phyloP scores from a whole-genome alignment of 257 asterid genomes.

The Scutellaria minor region DNA sequence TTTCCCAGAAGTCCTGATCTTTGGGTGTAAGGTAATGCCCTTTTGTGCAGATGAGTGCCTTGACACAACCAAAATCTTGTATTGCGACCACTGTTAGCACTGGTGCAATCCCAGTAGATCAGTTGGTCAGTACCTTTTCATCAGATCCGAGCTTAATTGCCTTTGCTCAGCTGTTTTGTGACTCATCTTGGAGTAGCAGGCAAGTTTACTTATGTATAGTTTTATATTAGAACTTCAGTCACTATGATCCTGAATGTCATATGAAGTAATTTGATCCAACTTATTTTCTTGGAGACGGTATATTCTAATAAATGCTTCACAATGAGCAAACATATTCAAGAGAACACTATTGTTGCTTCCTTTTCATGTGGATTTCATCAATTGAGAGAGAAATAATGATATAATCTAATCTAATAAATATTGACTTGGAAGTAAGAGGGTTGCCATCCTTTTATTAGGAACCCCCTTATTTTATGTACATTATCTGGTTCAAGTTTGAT shows the following conservation, averaged over 20 bases:
- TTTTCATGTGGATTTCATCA: neutral
- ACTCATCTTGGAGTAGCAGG: constrained; percentile 79
- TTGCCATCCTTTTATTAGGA: neutral
- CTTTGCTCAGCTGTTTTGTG: constrained; percentile 89
- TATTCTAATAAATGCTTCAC: neutral
- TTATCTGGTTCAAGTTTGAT: constrained; percentile 6
- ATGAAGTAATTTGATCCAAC: neutral
- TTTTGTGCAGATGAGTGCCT: constrained; percentile 70
- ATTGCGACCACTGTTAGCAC: constrained; percentile 43
- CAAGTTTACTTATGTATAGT: constrained; percentile 39
- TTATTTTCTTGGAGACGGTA: neutral
- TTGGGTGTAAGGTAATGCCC: constrained; percentile 33
- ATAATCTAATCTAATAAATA: neutral
- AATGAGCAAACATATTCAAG: neutral
- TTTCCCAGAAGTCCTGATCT: constrained; percentile 27
- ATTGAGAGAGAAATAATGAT: neutral
- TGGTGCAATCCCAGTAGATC: constrained; percentile 76
- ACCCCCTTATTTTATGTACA: neutral
- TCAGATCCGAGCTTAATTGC: constrained; percentile 95
- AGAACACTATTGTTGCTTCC: neutral
- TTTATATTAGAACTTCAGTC: constrained; percentile 16
- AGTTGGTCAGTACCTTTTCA: constrained; percentile 90
- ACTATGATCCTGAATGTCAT: constrained; percentile 9
- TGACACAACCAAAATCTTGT: constrained; percentile 58
- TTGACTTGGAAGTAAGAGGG: neutral